These are phyloP conservation scores for Colletotrichum spaethianum DNA, from an alignment of 2,329 filamentous ascomycete genomes.

Conservation along the genomic window DNA sequence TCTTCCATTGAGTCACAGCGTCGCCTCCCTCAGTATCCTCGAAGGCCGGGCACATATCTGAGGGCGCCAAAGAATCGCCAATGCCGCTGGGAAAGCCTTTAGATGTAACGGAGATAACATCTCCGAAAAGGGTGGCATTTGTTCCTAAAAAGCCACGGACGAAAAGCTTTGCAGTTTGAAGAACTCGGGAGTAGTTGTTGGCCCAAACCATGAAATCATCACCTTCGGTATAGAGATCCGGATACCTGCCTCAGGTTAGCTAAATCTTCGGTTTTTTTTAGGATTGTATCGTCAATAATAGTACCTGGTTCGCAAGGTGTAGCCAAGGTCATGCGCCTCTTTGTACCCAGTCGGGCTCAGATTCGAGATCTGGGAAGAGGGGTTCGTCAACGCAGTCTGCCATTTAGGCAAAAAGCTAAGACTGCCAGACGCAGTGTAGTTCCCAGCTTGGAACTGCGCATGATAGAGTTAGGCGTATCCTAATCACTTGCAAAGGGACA, in stretches of 20 bases:
- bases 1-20: slow-evolving; percentile 62
- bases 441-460: slow-evolving; percentile 64
- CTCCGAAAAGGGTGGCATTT: slow-evolving; percentile 66
- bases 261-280: neutral
- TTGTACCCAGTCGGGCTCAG: slow-evolving; percentile 74
- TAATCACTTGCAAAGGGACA: neutral
- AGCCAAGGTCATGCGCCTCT: slow-evolving; percentile 71
- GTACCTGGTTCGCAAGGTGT: slow-evolving; percentile 62
- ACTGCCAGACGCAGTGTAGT: slow-evolving; percentile 66
- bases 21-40: slow-evolving; percentile 65
- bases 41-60: slow-evolving; percentile 74
- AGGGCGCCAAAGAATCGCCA: slow-evolving; percentile 75
- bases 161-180: slow-evolving; percentile 75
- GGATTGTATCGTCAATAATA: too few species aligned
- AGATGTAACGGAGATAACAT: slow-evolving; percentile 71
- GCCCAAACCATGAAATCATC: slow-evolving; percentile 73
- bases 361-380: slow-evolving; percentile 69
- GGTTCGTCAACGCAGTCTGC: slow-evolving; percentile 70
- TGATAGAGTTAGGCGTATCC: neutral
- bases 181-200: slow-evolving; percentile 75
- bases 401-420: slow-evolving; percentile 72
- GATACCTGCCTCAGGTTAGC: slow-evolving; percentile 52
- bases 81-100: slow-evolving; percentile 65
- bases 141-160: slow-evolving; percentile 73
- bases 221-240: slow-evolving; percentile 64